These are phyloP conservation scores for Onygena corvina DNA, from an alignment of 2,329 filamentous ascomycete species.

Conservation along the genomic window DNA sequence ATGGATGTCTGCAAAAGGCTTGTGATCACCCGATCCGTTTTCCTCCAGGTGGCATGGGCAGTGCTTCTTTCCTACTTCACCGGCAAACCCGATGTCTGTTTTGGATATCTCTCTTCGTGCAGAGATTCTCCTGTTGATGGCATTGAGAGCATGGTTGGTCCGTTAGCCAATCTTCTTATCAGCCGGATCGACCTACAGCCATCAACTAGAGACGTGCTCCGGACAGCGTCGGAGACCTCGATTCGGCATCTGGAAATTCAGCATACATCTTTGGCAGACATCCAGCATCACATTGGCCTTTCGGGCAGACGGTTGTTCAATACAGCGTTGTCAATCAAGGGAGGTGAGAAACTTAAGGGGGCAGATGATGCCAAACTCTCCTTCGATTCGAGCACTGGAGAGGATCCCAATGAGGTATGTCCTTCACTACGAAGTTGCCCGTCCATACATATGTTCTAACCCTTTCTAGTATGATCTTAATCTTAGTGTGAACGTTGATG, in stretches of 20 bases:
- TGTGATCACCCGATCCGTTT: conserved; percentile 35
- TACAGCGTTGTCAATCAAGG: conserved; percentile 17
- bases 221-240: conserved; percentile 45
- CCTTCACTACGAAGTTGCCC: not conserved
- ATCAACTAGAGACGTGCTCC: conserved; percentile 40
- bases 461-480: not conserved
- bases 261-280: conserved; percentile 42
- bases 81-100: conserved; percentile 38
- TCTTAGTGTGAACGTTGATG: conserved; percentile 1
- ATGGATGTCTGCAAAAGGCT: conserved; percentile 11
- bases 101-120: conserved; percentile 44
- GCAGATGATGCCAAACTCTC: not conserved
- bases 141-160: conserved; percentile 40
- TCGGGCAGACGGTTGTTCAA: conserved; percentile 31
- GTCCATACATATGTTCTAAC: not conserved
- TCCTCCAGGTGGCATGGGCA: conserved; percentile 44
- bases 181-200: conserved; percentile 32
- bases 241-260: conserved; percentile 51
- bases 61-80: conserved; percentile 41
- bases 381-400: not conserved
- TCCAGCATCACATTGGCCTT: conserved; percentile 31
- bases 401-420: conserved; percentile 5
- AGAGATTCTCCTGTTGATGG: conserved; percentile 41
- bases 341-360: not conserved
- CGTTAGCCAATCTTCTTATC: conserved; percentile 26